Evolutionary conservation across 495 filamentous ascomycete species (phyloP).

Genomic region (Aspergillus funiculosus): DNA sequence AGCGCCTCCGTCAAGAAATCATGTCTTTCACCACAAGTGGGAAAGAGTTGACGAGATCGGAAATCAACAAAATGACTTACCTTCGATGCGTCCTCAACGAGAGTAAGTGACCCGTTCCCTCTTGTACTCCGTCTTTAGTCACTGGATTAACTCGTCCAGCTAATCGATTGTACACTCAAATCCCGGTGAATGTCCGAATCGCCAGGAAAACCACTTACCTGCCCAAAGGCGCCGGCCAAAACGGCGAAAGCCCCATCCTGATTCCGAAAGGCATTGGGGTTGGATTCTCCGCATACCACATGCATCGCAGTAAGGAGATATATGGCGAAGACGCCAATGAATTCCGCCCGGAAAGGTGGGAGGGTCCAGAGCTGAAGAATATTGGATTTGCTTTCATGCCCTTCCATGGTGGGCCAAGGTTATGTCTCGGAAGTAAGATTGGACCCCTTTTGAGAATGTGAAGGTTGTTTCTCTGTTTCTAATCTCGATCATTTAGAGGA

Average conservation of each 20-base stretch:
- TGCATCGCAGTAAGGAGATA: conserved; percentile 57
- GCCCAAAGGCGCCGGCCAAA: conserved; percentile 65
- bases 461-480: no score
- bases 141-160: conserved; percentile 13
- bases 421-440: neutral
- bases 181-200: conserved; percentile 68
- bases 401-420: neutral
- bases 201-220: conserved; percentile 64
- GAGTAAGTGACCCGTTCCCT: conserved; percentile 15
- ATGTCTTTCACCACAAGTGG: conserved; percentile 17
- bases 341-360: conserved; percentile 40
- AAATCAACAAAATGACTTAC: conserved; percentile 36
- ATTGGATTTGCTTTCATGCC: neutral
- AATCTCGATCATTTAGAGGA: no score
- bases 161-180: conserved; percentile 62
- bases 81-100: conserved; percentile 42
- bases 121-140: neutral
- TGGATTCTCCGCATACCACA: conserved; percentile 55
- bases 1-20: conserved; percentile 26
- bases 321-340: conserved; percentile 36
- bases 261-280: conserved; percentile 48
- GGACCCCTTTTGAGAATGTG: neutral
- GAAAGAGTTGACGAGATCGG: conserved; percentile 24
- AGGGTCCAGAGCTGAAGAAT: neutral
- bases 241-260: conserved; percentile 58